These are phyloP conservation scores for Calycina marina DNA, from an alignment of 2,329 filamentous ascomycete genomes.

Conservation along the genomic window DNA sequence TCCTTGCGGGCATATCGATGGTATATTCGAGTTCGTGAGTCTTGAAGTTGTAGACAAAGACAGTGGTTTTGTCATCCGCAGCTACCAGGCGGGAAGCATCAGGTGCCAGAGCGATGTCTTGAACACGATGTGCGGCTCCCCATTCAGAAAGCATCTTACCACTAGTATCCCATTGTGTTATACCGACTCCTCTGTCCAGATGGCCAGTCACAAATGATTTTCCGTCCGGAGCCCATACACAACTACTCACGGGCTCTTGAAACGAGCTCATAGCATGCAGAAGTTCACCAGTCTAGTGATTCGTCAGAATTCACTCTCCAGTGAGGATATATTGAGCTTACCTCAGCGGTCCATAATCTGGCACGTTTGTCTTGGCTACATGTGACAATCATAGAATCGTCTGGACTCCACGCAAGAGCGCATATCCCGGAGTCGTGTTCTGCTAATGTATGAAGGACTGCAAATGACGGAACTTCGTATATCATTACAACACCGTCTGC, in stretches of 20 bases:
- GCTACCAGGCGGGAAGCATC: conserved; percentile 71
- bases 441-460: conserved; percentile 42
- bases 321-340: conserved; percentile 26
- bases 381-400: conserved; percentile 73
- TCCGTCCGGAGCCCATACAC: conserved; percentile 75
- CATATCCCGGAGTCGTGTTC: conserved; percentile 60
- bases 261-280: conserved; percentile 55
- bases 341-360: conserved; percentile 58
- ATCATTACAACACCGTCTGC: conserved; percentile 62
- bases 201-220: conserved; percentile 66
- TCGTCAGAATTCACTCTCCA: conserved; percentile 11
- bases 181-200: conserved; percentile 48
- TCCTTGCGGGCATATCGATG: conserved; percentile 50
- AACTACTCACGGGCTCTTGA: conserved; percentile 73
- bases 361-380: conserved; percentile 65
- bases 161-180: conserved; percentile 56
- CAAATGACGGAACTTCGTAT: conserved; percentile 63
- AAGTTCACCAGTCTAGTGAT: conserved; percentile 43
- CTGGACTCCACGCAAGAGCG: conserved; percentile 81
- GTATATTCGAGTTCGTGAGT: conserved; percentile 63
- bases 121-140: conserved; percentile 58
- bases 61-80: conserved; percentile 52
- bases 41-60: conserved; percentile 72
- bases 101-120: conserved; percentile 71
- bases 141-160: conserved; percentile 51